Conservation (phyloP, 768 basidiomycete genomes). For the Hypholoma fasciculare region DNA sequence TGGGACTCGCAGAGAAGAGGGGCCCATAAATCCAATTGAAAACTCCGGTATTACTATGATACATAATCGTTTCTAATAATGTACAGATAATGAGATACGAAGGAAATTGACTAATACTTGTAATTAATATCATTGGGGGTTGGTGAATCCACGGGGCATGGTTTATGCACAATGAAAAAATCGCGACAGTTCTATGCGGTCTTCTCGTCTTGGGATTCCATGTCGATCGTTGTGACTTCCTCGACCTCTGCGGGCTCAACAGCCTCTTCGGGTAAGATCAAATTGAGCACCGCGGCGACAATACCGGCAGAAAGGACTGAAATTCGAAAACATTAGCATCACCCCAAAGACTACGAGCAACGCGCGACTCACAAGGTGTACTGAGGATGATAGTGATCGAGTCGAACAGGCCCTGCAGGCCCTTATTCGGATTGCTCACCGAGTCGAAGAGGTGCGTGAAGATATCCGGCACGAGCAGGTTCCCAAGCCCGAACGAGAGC, state of each 20-base stretch:
- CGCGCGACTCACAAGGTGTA: conserved; percentile 67
- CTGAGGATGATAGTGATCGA: conserved; percentile 80
- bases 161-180: background rate
- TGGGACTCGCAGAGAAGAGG: no score
- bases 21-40: no score
- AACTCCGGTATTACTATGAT: background rate
- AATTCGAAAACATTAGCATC: background rate
- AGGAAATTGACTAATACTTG: background rate
- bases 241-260: conserved; percentile 20
- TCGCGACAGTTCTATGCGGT: background rate
- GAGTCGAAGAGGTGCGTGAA: conserved; percentile 72
- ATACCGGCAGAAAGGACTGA: conserved; percentile 43
- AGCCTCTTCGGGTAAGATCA: conserved; percentile 46
- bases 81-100: background rate
- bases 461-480: conserved; percentile 63
- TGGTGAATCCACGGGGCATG: no score
- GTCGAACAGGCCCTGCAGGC: conserved; percentile 67
- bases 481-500: conserved; percentile 68
- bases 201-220: conserved; percentile 26
- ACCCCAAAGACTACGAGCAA: background rate
- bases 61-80: background rate
- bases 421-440: conserved; percentile 50
- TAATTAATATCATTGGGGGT: background rate
- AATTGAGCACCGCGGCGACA: conserved; percentile 57
- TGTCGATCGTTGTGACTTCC: conserved; percentile 21